Percentiles rank a stretch among this genome's conserved stretches.
These are phyloP conservation scores for Coniochaeta sp. DNA, from an alignment of 2,329 filamentous ascomycete species.

Conservation along the genomic window DNA sequence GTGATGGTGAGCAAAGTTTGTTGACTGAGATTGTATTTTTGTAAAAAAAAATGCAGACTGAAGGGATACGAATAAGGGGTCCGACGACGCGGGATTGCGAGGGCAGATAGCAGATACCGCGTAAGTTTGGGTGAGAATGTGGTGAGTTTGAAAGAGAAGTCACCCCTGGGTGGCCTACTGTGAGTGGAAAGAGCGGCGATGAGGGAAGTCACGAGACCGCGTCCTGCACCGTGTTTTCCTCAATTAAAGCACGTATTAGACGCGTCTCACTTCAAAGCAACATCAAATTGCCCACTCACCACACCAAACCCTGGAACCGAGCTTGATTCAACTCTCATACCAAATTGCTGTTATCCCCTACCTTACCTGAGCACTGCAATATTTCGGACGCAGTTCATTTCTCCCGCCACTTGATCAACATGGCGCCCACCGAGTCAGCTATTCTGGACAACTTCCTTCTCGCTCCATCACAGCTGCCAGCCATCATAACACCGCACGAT, in stretches of 20 bases:
- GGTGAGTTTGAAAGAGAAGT: not conserved
- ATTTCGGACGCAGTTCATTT: not conserved
- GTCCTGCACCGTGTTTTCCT: not conserved
- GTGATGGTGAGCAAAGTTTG: not conserved
- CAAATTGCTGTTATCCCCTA: not conserved
- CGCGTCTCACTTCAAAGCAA: not conserved
- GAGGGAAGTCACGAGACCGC: constrained; percentile 4
- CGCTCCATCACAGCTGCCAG: constrained; percentile 64
- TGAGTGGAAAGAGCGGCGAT: not conserved
- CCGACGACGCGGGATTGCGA: not conserved
- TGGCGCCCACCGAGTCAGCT: constrained; percentile 67
- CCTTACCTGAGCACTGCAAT: not conserved
- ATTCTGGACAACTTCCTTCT: constrained; percentile 76
- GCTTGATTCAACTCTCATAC: too few species aligned
- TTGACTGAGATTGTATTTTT: not conserved
- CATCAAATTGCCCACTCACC: not conserved
- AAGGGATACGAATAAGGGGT: not conserved
- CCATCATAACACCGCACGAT: constrained; percentile 64
- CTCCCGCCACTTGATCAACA: constrained; percentile 24
- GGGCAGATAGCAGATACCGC: not conserved
- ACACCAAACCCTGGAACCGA: too few species aligned
- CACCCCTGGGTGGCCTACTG: not conserved
- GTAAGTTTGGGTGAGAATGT: not conserved
- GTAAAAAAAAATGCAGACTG: not conserved
- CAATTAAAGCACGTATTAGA: not conserved